phyloP scores from a whole-genome alignment of 1,139 yeast genomes.

The Nematodospora anomalae region DNA sequence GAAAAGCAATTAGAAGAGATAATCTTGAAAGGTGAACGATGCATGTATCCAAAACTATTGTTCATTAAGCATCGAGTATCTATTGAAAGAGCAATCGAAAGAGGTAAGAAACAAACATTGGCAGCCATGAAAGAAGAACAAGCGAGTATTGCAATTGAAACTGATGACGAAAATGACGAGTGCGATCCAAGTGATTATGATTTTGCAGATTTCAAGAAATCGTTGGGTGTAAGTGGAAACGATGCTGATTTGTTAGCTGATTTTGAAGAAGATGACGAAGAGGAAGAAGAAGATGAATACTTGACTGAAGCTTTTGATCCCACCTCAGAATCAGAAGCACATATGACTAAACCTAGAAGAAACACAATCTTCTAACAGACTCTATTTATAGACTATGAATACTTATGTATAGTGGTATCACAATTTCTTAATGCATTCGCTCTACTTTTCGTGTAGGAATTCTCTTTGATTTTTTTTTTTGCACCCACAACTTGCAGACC shows the following conservation, averaged over 20 bases:
- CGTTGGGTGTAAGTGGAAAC: conserved; percentile 8
- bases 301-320: conserved; percentile 8
- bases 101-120: conserved; percentile 34
- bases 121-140: conserved; percentile 5
- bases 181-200: conserved; percentile 14
- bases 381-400: not conserved
- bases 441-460: no score
- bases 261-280: conserved; percentile 14
- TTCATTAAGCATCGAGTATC: conserved; percentile 63
- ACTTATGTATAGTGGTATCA: not conserved
- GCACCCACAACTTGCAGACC: no score
- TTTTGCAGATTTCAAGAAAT: conserved; percentile 8
- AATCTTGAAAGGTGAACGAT: conserved; percentile 62
- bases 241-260: conserved; percentile 8
- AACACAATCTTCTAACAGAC: conserved; percentile 13
- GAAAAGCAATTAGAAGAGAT: conserved; percentile 55
- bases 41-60: conserved; percentile 64
- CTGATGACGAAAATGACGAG: conserved; percentile 17
- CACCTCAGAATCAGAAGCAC: not conserved
- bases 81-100: conserved; percentile 64
- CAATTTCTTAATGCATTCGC: no score
- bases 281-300: conserved; percentile 17
- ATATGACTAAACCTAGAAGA: conserved; percentile 11
- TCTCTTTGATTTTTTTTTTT: not conserved
- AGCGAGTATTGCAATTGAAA: conserved; percentile 7